phyloP scores from a whole-genome alignment of 352 stramenopile species.

The Pseudoperonospora humuli region DNA sequence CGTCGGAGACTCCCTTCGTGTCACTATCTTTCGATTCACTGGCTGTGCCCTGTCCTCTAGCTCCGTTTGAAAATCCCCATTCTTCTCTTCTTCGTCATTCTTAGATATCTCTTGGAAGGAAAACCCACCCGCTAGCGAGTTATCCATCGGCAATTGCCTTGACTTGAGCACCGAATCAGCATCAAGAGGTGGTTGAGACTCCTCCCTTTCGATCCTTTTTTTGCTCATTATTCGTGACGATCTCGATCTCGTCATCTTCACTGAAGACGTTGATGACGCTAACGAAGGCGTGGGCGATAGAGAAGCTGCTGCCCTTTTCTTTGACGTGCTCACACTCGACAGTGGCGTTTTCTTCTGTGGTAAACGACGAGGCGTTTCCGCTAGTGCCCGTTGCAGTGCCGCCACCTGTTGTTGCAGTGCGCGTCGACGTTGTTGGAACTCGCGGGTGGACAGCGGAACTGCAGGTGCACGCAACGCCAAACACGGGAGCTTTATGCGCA shows the following conservation, averaged over 20 bases:
- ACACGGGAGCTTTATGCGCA: constrained; percentile 37
- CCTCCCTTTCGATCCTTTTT: not conserved
- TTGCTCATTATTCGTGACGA: constrained; percentile 1
- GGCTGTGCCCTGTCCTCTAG: not conserved
- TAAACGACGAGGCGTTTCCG: constrained; percentile 14
- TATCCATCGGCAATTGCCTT: constrained; percentile 11
- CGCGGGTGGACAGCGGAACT: constrained; percentile 24
- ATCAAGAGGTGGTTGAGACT: not conserved
- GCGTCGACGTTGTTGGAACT: constrained; percentile 35
- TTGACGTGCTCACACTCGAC: not conserved
- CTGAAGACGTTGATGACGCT: constrained; percentile 9
- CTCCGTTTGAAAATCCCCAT: not conserved
- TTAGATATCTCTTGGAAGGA: constrained; percentile 16
- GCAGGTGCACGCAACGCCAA: constrained; percentile 13
- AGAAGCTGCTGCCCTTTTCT: constrained; percentile 1
- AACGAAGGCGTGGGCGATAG: constrained; percentile 5
- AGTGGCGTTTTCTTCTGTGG: constrained; percentile 11
- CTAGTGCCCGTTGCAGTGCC: constrained; percentile 27
- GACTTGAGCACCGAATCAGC: not conserved
- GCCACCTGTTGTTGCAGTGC: constrained; percentile 30
- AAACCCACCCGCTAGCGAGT: constrained; percentile 13
- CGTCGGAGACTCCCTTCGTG: constrained; percentile 9
- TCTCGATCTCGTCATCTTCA: constrained; percentile 10
- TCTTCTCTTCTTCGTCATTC: constrained; percentile 6
- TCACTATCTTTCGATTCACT: not conserved